A percentile compares a stretch with the other conserved stretches of the same genome.
phyloP scores from a whole-genome alignment of 768 basidiomycete genomes.

The Suillus placidus region DNA sequence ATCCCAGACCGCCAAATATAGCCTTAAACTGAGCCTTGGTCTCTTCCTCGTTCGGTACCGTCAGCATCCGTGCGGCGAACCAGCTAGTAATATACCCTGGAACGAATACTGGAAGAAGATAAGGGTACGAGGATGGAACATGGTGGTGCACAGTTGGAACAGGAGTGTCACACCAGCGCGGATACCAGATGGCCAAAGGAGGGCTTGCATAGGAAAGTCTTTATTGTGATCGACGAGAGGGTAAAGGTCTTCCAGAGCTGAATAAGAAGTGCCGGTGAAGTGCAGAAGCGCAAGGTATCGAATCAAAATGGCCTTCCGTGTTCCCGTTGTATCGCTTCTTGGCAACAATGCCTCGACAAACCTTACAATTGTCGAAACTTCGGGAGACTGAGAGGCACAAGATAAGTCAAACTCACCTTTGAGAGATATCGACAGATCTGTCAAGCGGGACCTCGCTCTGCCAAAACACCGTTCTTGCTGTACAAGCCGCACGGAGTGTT shows the following conservation, averaged over 20 bases:
- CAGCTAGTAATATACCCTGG: conserved; percentile 59
- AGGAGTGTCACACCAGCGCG: conserved; percentile 32
- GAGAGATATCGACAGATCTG: conserved; percentile 56
- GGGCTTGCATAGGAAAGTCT: conserved; percentile 18
- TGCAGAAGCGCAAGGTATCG: conserved; percentile 60
- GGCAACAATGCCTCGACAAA: conserved; percentile 26
- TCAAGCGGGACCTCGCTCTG: conserved; percentile 50
- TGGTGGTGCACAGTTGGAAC: conserved; percentile 42
- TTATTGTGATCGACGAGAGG: conserved; percentile 27
- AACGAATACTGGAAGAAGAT: conserved; percentile 46
- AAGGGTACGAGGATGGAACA: conserved; percentile 42
- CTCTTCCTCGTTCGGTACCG: conserved; percentile 59
- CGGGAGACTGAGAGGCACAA: not conserved
- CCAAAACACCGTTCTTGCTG: conserved; percentile 62
- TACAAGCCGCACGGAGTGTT: conserved; percentile 57
- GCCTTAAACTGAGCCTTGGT: conserved; percentile 72
- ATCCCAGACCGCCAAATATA: conserved; percentile 50
- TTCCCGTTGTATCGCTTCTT: conserved; percentile 18
- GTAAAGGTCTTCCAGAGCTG: conserved; percentile 45
- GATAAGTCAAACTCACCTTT: conserved; percentile 47
- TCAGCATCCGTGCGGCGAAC: conserved; percentile 46
- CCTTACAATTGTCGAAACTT: conserved; percentile 13
- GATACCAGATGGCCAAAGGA: conserved; percentile 16
- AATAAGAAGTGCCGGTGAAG: conserved; percentile 53
- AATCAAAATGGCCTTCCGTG: conserved; percentile 48